Evolutionary conservation across 1,139 yeast genomes (phyloP).

Genomic region (Debaryomyces singareniensis): DNA sequence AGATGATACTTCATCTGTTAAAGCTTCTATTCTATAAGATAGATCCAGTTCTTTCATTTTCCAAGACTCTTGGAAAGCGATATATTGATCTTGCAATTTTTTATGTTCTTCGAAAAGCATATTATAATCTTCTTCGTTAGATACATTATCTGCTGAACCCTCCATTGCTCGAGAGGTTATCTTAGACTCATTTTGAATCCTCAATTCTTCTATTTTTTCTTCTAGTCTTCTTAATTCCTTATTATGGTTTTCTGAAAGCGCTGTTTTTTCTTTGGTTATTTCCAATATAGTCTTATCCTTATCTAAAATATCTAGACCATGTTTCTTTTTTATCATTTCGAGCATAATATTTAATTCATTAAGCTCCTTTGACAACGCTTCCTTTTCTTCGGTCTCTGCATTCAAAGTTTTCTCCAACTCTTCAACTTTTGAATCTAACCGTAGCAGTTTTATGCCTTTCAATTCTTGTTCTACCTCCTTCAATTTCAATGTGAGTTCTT

Average conservation of each 20-base stretch:
- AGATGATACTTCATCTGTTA: constrained; percentile 34
- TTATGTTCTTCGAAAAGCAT: constrained; percentile 40
- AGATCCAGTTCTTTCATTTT: constrained; percentile 52
- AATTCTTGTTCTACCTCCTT: constrained; percentile 12
- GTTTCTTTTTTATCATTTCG: constrained; percentile 34
- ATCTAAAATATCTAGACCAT: constrained; percentile 25
- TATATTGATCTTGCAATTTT: constrained; percentile 57
- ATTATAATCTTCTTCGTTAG: constrained; percentile 30
- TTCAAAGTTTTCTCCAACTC: constrained; percentile 29
- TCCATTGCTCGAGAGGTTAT: background rate
- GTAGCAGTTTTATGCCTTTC: constrained; percentile 15
- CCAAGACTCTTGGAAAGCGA: constrained; percentile 65
- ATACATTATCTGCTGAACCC: background rate
- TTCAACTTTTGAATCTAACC: constrained; percentile 34
- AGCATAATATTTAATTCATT: constrained; percentile 35
- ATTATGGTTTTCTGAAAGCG: constrained; percentile 30
- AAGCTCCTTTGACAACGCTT: constrained; percentile 24
- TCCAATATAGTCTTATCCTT: constrained; percentile 21
- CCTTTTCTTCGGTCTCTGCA: constrained; percentile 24
- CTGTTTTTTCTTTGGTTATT: constrained; percentile 20
- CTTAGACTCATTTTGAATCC: constrained; percentile 20
- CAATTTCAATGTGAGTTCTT: constrained; percentile 10
- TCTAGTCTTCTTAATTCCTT: constrained; percentile 47
- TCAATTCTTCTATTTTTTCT: constrained; percentile 38
- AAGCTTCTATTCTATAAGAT: constrained; percentile 37